Conservation (phyloP, 352 stramenopile species). For the Globisporangium barbulae region DNA sequence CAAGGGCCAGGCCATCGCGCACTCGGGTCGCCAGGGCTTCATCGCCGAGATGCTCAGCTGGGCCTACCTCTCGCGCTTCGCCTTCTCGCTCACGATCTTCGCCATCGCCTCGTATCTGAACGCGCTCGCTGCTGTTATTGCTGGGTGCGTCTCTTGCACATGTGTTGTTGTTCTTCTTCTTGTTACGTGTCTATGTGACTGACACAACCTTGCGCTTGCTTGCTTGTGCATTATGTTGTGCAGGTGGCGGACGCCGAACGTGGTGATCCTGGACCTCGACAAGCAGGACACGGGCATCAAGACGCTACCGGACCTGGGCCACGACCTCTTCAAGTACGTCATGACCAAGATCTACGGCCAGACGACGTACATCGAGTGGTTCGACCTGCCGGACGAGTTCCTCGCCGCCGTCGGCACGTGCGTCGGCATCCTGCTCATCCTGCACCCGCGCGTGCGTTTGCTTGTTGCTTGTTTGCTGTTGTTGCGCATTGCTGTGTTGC, state of each 20-base stretch:
- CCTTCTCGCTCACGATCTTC: constrained; percentile 77
- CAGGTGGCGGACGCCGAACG: constrained; percentile 77
- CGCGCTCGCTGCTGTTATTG: constrained; percentile 74
- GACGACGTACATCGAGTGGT: constrained; percentile 78
- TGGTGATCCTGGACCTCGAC: constrained; percentile 71
- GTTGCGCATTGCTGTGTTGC: neutral
- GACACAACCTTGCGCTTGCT: neutral
- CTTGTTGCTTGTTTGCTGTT: constrained; percentile 1
- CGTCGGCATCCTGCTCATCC: constrained; percentile 60
- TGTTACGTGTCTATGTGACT: neutral
- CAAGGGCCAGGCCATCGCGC: constrained; percentile 30
- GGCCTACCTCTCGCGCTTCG: constrained; percentile 80
- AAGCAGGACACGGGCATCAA: constrained; percentile 61
- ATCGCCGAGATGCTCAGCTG: constrained; percentile 88
- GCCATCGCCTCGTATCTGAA: constrained; percentile 80
- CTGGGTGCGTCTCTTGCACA: constrained; percentile 22
- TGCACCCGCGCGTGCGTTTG: constrained; percentile 71
- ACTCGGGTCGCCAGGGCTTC: constrained; percentile 71
- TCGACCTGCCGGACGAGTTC: constrained; percentile 83
- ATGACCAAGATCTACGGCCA: constrained; percentile 86
- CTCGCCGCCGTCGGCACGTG: constrained; percentile 67
- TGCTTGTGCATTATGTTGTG: neutral
- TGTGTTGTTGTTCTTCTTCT: neutral
- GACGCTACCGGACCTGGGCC: constrained; percentile 82
- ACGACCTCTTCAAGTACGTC: constrained; percentile 87